phyloP scores from a whole-genome alignment of 495 filamentous ascomycete genomes.

The Tuber melanosporum region DNA sequence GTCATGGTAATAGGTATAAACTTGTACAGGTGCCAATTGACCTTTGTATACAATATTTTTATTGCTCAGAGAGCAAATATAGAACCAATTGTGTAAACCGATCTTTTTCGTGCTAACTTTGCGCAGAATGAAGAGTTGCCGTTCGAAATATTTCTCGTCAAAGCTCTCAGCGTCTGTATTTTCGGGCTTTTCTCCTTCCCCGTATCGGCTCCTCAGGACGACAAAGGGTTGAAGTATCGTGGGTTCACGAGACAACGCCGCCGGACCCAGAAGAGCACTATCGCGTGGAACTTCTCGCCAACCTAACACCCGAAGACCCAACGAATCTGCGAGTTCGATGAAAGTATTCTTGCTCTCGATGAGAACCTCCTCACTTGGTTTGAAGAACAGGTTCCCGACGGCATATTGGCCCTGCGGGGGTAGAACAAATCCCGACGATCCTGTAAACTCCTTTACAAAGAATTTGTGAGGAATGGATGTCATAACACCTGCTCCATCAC shows the following conservation, averaged over 20 bases:
- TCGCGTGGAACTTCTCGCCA: slow-evolving; percentile 96
- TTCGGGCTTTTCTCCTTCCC: slow-evolving; percentile 74
- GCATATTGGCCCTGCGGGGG: slow-evolving; percentile 91
- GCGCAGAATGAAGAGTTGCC: slow-evolving; percentile 86
- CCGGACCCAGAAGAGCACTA: slow-evolving; percentile 85
- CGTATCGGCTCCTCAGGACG: slow-evolving; percentile 79
- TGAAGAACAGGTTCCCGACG: slow-evolving; percentile 97
- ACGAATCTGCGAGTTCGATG: slow-evolving; percentile 79
- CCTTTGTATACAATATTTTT: slow-evolving; percentile 99
- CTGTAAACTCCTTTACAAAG: slow-evolving; percentile 96
- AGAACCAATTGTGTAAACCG: slow-evolving; percentile 98
- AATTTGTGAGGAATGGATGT: slow-evolving; percentile 98
- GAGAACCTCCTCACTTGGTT: slow-evolving; percentile 81
- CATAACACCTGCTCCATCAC: slow-evolving; percentile 98
- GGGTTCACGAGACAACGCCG: slow-evolving; percentile 87
- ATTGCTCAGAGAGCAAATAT: slow-evolving; percentile 94
- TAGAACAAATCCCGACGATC: slow-evolving; percentile 75
- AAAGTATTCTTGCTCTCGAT: slow-evolving; percentile 82
- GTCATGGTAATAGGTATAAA: slow-evolving; percentile 99
- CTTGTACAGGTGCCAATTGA: slow-evolving; percentile 88
- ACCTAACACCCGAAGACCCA: slow-evolving; percentile 85
- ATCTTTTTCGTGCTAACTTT: slow-evolving; percentile 93
- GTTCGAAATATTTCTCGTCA: slow-evolving; percentile 80
- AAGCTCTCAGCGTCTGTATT: slow-evolving; percentile 70
- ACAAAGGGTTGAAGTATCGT: slow-evolving; percentile 94